These are phyloP conservation scores for Paraconiothyrium brasiliense DNA, from an alignment of 2,329 filamentous ascomycete species.

Conservation along the genomic window DNA sequence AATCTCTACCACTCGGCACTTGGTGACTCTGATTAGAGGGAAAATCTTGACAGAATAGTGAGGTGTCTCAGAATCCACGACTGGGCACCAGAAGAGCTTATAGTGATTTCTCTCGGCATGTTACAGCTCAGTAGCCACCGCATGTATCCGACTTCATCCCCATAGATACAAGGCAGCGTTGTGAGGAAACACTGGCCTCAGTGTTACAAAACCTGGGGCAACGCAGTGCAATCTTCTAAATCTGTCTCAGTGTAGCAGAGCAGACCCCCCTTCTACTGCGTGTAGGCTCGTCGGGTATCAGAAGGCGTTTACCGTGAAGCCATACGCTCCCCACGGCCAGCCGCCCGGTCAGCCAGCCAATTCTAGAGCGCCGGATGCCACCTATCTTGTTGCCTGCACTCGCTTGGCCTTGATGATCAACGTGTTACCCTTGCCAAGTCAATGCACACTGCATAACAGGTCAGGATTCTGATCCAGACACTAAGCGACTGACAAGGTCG, in stretches of 20 bases:
- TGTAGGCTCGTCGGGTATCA: background rate
- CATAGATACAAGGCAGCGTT: background rate
- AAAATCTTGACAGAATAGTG: background rate
- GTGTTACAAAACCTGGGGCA: background rate
- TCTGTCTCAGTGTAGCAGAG: background rate
- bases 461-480: conserved; percentile 16
- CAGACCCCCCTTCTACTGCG: background rate
- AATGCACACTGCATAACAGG: conserved; percentile 16
- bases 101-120: background rate
- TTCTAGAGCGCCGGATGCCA: conserved; percentile 7
- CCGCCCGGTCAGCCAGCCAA: conserved; percentile 17
- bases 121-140: background rate
- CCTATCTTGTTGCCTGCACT: conserved; percentile 19
- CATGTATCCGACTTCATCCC: background rate
- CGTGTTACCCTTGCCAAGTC: conserved; percentile 22
- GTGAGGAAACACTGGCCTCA: background rate
- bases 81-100: background rate
- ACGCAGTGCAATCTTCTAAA: background rate
- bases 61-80: background rate
- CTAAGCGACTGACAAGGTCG: conserved; percentile 22
- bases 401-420: conserved; percentile 18
- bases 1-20: background rate
- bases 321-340: conserved; percentile 13
- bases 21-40: background rate
- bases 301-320: conserved; percentile 4